A percentile compares a stretch with the other conserved stretches of the same genome.
phyloP scores from a whole-genome alignment of 2,329 filamentous ascomycete genomes.

The Botryotinia convoluta region DNA sequence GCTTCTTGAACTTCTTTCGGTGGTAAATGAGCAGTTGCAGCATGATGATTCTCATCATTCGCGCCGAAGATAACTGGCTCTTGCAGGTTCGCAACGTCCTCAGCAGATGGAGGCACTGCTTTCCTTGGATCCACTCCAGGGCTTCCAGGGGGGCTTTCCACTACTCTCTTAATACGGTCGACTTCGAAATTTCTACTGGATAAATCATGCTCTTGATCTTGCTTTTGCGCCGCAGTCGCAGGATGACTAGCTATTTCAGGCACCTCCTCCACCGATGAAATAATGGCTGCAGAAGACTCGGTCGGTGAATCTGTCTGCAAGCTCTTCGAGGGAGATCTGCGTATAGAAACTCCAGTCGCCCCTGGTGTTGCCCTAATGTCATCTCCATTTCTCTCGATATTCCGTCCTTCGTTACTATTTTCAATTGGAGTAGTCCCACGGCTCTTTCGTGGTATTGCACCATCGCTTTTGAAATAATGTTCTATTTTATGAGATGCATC shows the following conservation, averaged over 20 bases:
- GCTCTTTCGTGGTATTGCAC: slow-evolving; percentile 31
- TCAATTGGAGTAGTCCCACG: slow-evolving; percentile 30
- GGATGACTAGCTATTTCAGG: slow-evolving; percentile 27
- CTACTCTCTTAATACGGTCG: slow-evolving; percentile 29
- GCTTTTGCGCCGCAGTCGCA: slow-evolving; percentile 21
- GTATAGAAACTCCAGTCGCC: slow-evolving; percentile 26
- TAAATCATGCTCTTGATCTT: slow-evolving; percentile 17
- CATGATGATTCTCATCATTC: slow-evolving; percentile 33
- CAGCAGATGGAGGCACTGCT: slow-evolving; percentile 37
- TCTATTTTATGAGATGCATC: slow-evolving; percentile 28
- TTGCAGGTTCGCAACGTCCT: slow-evolving; percentile 38
- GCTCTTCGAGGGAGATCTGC: slow-evolving; percentile 35
- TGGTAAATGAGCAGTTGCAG: slow-evolving; percentile 45
- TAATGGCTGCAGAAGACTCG: slow-evolving; percentile 28
- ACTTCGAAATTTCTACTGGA: slow-evolving; percentile 28
- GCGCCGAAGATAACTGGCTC: slow-evolving; percentile 31
- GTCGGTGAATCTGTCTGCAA: slow-evolving; percentile 35
- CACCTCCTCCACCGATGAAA: slow-evolving; percentile 31
- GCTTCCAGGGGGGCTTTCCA: slow-evolving; percentile 36
- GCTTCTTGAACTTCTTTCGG: slow-evolving; percentile 50
- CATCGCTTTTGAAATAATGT: slow-evolving; percentile 31
- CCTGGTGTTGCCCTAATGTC: slow-evolving; percentile 14
- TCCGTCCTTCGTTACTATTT: slow-evolving; percentile 26
- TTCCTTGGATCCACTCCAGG: slow-evolving; percentile 37
- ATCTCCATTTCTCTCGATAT: slow-evolving; percentile 23